These are phyloP conservation scores for Epichloe aotearoae DNA, from an alignment of 2,329 filamentous ascomycete genomes.

Conservation along the genomic window DNA sequence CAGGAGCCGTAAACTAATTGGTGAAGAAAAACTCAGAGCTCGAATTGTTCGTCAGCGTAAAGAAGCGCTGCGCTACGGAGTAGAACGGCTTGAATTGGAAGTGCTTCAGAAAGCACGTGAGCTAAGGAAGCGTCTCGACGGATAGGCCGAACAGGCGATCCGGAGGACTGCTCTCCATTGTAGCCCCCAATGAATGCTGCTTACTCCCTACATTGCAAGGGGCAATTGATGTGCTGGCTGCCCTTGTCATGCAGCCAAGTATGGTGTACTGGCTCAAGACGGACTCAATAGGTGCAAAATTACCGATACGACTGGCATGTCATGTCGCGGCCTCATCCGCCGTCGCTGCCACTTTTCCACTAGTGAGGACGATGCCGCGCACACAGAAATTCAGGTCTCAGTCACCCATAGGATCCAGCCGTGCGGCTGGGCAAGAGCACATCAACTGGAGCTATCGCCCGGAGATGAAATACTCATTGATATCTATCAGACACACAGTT, in stretches of 20 bases:
- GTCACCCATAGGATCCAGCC: background rate
- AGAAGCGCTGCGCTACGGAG: constrained; percentile 73
- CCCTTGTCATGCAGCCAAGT: background rate
- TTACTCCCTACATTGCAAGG: background rate
- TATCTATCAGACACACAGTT: background rate
- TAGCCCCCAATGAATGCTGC: background rate
- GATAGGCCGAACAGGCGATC: constrained; percentile 6
- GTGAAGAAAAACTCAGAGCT: constrained; percentile 36
- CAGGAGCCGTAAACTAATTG: constrained; percentile 32
- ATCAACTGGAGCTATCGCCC: background rate
- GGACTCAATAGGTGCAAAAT: background rate
- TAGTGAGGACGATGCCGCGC: background rate
- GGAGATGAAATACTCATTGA: background rate
- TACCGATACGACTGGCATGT: background rate
- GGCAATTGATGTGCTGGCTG: background rate
- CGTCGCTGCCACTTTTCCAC: background rate
- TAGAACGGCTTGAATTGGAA: constrained; percentile 75
- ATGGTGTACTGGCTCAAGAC: background rate
- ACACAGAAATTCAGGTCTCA: background rate
- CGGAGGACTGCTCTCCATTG: background rate
- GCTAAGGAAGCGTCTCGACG: constrained; percentile 36
- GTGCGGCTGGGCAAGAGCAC: background rate
- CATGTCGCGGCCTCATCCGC: background rate
- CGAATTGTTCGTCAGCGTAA: constrained; percentile 64
- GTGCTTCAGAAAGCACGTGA: constrained; percentile 61